Conservation (phyloP, 1,139 yeast species). For the Yamadazyma mexicana region DNA sequence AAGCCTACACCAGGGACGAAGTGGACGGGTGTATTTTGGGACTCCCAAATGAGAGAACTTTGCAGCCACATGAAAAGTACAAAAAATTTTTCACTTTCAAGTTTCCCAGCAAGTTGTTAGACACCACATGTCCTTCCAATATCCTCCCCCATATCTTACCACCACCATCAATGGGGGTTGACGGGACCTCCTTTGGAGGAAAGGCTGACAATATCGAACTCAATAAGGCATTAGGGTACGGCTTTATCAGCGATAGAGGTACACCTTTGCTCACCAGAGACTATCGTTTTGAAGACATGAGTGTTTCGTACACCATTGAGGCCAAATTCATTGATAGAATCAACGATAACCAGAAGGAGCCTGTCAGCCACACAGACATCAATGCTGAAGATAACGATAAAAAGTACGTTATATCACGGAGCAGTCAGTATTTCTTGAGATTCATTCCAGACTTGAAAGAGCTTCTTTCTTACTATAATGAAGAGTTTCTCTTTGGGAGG, state of each 20-base stretch:
- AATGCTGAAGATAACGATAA: conserved; percentile 34
- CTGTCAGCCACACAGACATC: conserved; percentile 38
- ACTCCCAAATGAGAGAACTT: conserved; percentile 48
- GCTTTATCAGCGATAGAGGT: conserved; percentile 39
- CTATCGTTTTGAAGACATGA: conserved; percentile 41
- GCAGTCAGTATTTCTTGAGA: conserved; percentile 40
- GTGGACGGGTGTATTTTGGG: conserved; percentile 55
- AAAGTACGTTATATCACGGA: conserved; percentile 38
- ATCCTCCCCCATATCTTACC: conserved; percentile 53
- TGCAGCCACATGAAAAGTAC: conserved; percentile 52
- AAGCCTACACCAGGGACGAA: conserved; percentile 40
- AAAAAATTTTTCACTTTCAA: conserved; percentile 66
- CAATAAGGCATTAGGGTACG: conserved; percentile 48
- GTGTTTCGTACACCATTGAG: conserved; percentile 45
- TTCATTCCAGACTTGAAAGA: conserved; percentile 41
- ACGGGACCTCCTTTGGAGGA: conserved; percentile 40
- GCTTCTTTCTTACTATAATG: conserved; percentile 29
- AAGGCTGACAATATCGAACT: conserved; percentile 36
- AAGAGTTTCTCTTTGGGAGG: conserved; percentile 23
- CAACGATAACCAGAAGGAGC: conserved; percentile 24
- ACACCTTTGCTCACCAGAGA: conserved; percentile 46
- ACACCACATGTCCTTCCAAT: conserved; percentile 56
- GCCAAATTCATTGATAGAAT: conserved; percentile 43
- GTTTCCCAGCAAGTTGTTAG: conserved; percentile 59
- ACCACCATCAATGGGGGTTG: conserved; percentile 69